Evolutionary conservation across 2,329 filamentous ascomycete species (phyloP), one percentile per base, ranked within the genome.

Genomic region (Diaporthe destruens): DNA sequence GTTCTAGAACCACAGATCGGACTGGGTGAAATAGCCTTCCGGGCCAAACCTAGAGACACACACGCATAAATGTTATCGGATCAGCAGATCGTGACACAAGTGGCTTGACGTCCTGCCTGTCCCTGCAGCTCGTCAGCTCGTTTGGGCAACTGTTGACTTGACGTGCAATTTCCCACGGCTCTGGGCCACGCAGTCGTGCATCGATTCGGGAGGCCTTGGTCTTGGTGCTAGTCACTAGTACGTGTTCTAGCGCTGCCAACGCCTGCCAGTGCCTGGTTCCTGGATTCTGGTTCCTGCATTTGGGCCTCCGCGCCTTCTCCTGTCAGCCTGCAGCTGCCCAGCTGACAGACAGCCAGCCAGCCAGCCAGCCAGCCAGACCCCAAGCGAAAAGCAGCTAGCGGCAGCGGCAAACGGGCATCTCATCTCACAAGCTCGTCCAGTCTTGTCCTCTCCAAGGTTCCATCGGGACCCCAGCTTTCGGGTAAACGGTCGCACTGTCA

Each of bases 261-360:
- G 25, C n/a, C 44, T 51, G 55, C 36, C 67, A 29, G 68, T 61
- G 23, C 55, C 68, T 70, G 68, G 68, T 70, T 53, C 67, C 66
- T 69, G 66, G 66, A 57, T 57, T 29, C 55, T 36, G 4, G 32
- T 66, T 66, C 44, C 44, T 59, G 67, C 67, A 57, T 69, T 69
- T 47, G 34, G 23, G 39, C 34, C 51, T 54, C 14, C 49, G 29
- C 25, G 44, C 39, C 49, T 54, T 34, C 67, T 59, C 67, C 67
- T 59, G 67, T 69, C 67, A 69, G 54, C 67, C 53, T 25, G 67
- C 67, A 47, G 44, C 44, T 47, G 39, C 39, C 34, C 34, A 57
- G 36, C 53, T 36, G 29, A 25, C n/a, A n/a, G n/a, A n/a, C n/a
- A n/a, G n/a, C 23, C 39, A 34, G 59, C 1, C 23, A 47, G 61